A percentile compares a stretch with the other conserved stretches of the same genome.
Evolutionary conservation across 1,284 basidiomycete species (phyloP).

Genomic region (Pseudomicrostroma phylloplanum): DNA sequence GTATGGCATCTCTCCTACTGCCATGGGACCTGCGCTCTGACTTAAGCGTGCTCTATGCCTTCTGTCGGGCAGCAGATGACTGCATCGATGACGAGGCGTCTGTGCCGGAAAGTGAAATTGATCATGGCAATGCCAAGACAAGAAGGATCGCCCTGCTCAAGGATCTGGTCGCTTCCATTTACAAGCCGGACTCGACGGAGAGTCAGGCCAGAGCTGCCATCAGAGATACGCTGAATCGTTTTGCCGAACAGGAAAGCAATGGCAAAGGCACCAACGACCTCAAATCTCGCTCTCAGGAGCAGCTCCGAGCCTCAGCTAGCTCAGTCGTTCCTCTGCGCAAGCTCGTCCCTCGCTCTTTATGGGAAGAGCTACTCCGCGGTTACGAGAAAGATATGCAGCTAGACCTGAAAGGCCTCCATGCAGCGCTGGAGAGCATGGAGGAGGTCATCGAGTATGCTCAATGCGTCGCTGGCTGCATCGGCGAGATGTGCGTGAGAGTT

Average conservation of each 20-base stretch:
- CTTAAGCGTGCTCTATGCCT: slow-evolving; percentile 38
- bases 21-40: slow-evolving; percentile 43
- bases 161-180: slow-evolving; percentile 23
- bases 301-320: slow-evolving; percentile 25
- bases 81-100: slow-evolving; percentile 28
- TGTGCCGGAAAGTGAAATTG: too few species aligned
- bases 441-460: slow-evolving; percentile 39
- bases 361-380: slow-evolving; percentile 38
- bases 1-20: slow-evolving; percentile 29
- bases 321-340: slow-evolving; percentile 28
- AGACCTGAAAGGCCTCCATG: slow-evolving; percentile 10
- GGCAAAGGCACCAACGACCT: not conserved
- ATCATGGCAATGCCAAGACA: not conserved
- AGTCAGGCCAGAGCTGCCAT: not conserved
- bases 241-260: too few species aligned
- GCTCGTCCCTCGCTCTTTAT: slow-evolving; percentile 30
- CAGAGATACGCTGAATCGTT: not conserved
- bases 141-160: slow-evolving; percentile 18
- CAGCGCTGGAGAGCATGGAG: slow-evolving; percentile 20
- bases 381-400: slow-evolving; percentile 30
- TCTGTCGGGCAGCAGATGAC: slow-evolving; percentile 38
- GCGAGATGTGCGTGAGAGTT: slow-evolving; percentile 41
- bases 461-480: slow-evolving; percentile 38
- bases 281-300: slow-evolving; percentile 1
- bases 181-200: not conserved